Conservation (phyloP, 1,284 basidiomycete species). For the Tetrapyrgos nigripes region DNA sequence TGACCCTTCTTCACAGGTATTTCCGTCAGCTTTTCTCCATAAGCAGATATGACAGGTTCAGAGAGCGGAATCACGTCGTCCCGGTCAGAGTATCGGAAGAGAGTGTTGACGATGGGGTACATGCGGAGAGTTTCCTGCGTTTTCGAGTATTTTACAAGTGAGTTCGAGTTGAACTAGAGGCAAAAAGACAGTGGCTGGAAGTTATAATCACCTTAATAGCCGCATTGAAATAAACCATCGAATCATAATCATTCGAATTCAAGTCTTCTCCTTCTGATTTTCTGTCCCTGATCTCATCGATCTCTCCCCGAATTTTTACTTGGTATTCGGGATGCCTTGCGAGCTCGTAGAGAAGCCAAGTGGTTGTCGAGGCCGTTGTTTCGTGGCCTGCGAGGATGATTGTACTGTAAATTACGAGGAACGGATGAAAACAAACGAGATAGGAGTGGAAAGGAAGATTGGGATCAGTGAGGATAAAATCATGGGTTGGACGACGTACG, state of each 20-base stretch:
- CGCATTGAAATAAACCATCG: conserved; percentile 28
- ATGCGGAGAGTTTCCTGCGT: conserved; percentile 27
- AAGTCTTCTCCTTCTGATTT: conserved; percentile 14
- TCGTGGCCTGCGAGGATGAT: conserved; percentile 28
- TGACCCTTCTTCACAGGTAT: conserved; percentile 26
- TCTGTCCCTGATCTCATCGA: conserved; percentile 21
- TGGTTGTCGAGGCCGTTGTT: conserved; percentile 22
- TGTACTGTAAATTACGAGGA: conserved; percentile 4
- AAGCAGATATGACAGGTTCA: conserved; percentile 12
- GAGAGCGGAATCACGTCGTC: conserved; percentile 27
- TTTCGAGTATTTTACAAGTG: neutral
- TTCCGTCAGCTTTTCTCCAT: conserved; percentile 15
- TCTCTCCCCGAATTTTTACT: conserved; percentile 28
- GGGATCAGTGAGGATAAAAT: no score
- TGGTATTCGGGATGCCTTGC: conserved; percentile 29
- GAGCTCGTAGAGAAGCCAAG: conserved; percentile 31
- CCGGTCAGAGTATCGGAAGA: conserved; percentile 16
- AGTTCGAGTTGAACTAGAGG: neutral
- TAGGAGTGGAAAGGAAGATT: no score
- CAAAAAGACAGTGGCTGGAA: neutral
- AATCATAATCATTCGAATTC: conserved; percentile 33
- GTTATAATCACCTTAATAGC: conserved; percentile 25
- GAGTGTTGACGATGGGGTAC: conserved; percentile 20
- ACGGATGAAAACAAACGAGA: neutral
- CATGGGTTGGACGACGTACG: conserved; percentile 14